These are phyloP conservation scores for Candida ortonii DNA, from an alignment of 805 yeast genomes.

Conservation along the genomic window DNA sequence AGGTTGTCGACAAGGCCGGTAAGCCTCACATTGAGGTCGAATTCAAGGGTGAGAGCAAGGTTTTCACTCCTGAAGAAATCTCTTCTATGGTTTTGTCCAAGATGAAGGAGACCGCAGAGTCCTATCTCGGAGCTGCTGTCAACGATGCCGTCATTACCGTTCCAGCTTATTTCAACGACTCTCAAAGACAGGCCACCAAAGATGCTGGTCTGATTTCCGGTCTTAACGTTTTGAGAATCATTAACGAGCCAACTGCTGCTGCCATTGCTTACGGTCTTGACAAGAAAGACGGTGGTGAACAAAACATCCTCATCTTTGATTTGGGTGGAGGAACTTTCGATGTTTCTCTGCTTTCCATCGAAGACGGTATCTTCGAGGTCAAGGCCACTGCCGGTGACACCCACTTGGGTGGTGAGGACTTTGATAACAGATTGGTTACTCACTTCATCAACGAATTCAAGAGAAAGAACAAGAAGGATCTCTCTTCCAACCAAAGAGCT, in stretches of 20 bases:
- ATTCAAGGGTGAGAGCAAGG: conserved; percentile 89
- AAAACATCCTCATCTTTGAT: conserved; percentile 62
- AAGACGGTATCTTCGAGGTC: conserved; percentile 78
- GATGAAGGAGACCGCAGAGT: conserved; percentile 65
- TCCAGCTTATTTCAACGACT: conserved; percentile 80
- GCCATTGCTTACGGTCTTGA: conserved; percentile 80
- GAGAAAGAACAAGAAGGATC: conserved; percentile 96
- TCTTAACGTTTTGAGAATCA: conserved; percentile 67
- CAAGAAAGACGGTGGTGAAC: conserved; percentile 45
- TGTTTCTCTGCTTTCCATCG: conserved; percentile 73
- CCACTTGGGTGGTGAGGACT: conserved; percentile 84
- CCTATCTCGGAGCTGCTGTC: conserved; percentile 49
- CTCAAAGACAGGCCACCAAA: conserved; percentile 82
- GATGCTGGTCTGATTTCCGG: conserved; percentile 77
- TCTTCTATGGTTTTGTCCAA: conserved; percentile 80
- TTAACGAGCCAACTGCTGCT: conserved; percentile 85
- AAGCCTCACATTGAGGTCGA: conserved; percentile 91
- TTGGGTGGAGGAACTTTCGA: conserved; percentile 87
- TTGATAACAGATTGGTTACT: conserved; percentile 77
- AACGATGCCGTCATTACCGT: conserved; percentile 80
- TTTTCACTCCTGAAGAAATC: conserved; percentile 91
- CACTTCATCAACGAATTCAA: conserved; percentile 94
- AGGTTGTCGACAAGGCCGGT: conserved; percentile 73
- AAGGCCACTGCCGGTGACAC: conserved; percentile 83
- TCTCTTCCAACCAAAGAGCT: conserved; percentile 92